A percentile compares a stretch with the other conserved stretches of the same genome.
Evolutionary conservation across 257 asterid species (phyloP).

Genomic region (Solanum microdontum): DNA sequence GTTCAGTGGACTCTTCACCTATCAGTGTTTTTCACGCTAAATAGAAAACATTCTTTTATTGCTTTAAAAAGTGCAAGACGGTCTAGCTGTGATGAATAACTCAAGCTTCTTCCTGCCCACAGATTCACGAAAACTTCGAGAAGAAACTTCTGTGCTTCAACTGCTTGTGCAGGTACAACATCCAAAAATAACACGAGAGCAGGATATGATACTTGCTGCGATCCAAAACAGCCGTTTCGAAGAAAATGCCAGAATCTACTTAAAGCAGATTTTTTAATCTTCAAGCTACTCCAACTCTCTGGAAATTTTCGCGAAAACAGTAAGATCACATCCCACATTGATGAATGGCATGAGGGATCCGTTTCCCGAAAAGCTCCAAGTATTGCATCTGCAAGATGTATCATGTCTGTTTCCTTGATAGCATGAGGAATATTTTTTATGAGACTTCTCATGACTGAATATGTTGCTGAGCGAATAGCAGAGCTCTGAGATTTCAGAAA

Average conservation of each 20-base stretch:
- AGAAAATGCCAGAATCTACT: slow-evolving; percentile 71
- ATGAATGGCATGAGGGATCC: slow-evolving; percentile 72
- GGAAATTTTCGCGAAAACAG: slow-evolving; percentile 60
- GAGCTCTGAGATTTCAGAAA: slow-evolving; percentile 74
- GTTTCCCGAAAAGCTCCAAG: slow-evolving; percentile 90
- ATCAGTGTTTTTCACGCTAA: slow-evolving; percentile 66
- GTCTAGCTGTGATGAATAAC: slow-evolving; percentile 47
- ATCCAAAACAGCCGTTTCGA: slow-evolving; percentile 91
- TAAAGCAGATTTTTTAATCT: slow-evolving; percentile 62
- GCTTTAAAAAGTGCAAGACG: slow-evolving; percentile 55
- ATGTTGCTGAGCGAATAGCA: slow-evolving; percentile 73
- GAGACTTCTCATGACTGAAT: slow-evolving; percentile 66
- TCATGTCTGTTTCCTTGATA: slow-evolving; percentile 53
- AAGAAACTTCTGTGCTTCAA: slow-evolving; percentile 60
- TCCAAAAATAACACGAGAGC: slow-evolving; percentile 67
- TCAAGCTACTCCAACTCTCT: slow-evolving; percentile 60
- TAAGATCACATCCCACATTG: slow-evolving; percentile 84
- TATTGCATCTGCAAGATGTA: slow-evolving; percentile 60
- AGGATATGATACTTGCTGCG: slow-evolving; percentile 92
- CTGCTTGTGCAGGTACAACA: slow-evolving; percentile 51
- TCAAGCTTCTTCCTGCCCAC: slow-evolving; percentile 77
- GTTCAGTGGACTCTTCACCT: slow-evolving; percentile 37
- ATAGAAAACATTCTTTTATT: slow-evolving; percentile 68
- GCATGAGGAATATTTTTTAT: slow-evolving; percentile 68
- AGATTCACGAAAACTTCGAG: slow-evolving; percentile 64